Percentiles rank a stretch among this genome's conserved stretches.
phyloP scores from a whole-genome alignment of 768 basidiomycete genomes.

The Macrolepiota dolichaula region DNA sequence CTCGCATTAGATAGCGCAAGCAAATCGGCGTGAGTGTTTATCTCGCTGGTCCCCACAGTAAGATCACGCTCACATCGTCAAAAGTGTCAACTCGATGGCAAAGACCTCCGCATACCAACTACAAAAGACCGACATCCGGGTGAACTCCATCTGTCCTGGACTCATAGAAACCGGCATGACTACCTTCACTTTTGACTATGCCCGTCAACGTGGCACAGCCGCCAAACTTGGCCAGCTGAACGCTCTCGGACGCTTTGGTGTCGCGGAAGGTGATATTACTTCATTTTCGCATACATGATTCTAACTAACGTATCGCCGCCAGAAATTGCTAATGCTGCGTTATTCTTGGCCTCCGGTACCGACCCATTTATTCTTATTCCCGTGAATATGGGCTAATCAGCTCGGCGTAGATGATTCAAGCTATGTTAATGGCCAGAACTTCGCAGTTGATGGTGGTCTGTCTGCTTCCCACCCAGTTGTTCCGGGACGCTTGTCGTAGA shows the following conservation, averaged over 20 bases:
- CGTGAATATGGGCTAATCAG: neutral
- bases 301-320: slow-evolving; percentile 10
- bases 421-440: slow-evolving; percentile 88
- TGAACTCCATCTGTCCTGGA: slow-evolving; percentile 89
- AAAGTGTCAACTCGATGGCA: slow-evolving; percentile 84
- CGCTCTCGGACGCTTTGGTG: slow-evolving; percentile 77
- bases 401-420: slow-evolving; percentile 70
- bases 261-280: slow-evolving; percentile 62
- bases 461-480: slow-evolving; percentile 76
- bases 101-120: slow-evolving; percentile 80
- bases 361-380: slow-evolving; percentile 2
- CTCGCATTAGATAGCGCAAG: slow-evolving; percentile 72
- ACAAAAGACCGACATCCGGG: slow-evolving; percentile 77
- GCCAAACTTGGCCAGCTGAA: slow-evolving; percentile 83
- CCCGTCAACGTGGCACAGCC: slow-evolving; percentile 69
- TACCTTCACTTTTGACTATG: slow-evolving; percentile 66
- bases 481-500: slow-evolving; percentile 68
- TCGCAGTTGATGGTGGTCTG: slow-evolving; percentile 85
- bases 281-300: neutral
- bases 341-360: slow-evolving; percentile 85
- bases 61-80: neutral
- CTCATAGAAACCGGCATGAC: slow-evolving; percentile 96
- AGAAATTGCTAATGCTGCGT: slow-evolving; percentile 85
- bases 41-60: neutral
- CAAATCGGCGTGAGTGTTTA: slow-evolving; percentile 76